phyloP scores from a whole-genome alignment of 2,329 filamentous ascomycete genomes.

The Fusarium temperatum region DNA sequence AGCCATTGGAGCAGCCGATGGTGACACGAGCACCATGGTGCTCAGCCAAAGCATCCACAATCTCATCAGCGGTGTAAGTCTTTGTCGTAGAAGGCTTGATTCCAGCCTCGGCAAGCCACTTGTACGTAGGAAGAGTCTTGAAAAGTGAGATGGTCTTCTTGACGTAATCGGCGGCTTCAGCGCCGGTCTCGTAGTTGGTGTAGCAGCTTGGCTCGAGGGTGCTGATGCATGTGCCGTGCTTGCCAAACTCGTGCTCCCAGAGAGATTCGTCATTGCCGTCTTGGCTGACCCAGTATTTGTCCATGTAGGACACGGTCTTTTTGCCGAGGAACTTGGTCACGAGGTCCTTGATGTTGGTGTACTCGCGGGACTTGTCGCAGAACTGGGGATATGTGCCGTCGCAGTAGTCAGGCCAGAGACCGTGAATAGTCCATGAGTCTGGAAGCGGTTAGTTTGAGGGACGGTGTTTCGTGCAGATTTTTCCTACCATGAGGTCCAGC shows the following conservation, averaged over 20 bases:
- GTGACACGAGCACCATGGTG: slow-evolving; percentile 64
- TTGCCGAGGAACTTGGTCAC: slow-evolving; percentile 62
- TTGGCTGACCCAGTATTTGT: slow-evolving; percentile 76
- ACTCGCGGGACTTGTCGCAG: slow-evolving; percentile 70
- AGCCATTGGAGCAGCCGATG: slow-evolving; percentile 61
- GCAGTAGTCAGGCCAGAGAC: slow-evolving; percentile 73
- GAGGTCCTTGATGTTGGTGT: slow-evolving; percentile 72
- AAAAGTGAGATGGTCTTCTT: slow-evolving; percentile 72
- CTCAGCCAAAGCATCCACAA: slow-evolving; percentile 66
- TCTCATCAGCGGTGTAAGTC: slow-evolving; percentile 68
- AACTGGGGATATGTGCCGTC: slow-evolving; percentile 75
- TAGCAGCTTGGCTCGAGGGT: slow-evolving; percentile 77
- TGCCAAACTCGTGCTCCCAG: slow-evolving; percentile 80
- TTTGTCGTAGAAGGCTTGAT: slow-evolving; percentile 62
- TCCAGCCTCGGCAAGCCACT: slow-evolving; percentile 68
- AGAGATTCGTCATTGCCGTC: slow-evolving; percentile 69
- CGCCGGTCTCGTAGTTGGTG: slow-evolving; percentile 63
- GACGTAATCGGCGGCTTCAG: slow-evolving; percentile 77
- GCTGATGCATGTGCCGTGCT: slow-evolving; percentile 78
- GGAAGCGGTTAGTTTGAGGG: slow-evolving; percentile 25
- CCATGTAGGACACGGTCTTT: slow-evolving; percentile 72
- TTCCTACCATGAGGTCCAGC: slow-evolving; percentile 61
- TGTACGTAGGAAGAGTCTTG: slow-evolving; percentile 71
- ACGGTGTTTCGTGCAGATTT: rapidly evolving
- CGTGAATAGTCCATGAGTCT: slow-evolving; percentile 80